phyloP scores from a whole-genome alignment of 75 land plant species.

The Chamaecyparis obtusa region DNA sequence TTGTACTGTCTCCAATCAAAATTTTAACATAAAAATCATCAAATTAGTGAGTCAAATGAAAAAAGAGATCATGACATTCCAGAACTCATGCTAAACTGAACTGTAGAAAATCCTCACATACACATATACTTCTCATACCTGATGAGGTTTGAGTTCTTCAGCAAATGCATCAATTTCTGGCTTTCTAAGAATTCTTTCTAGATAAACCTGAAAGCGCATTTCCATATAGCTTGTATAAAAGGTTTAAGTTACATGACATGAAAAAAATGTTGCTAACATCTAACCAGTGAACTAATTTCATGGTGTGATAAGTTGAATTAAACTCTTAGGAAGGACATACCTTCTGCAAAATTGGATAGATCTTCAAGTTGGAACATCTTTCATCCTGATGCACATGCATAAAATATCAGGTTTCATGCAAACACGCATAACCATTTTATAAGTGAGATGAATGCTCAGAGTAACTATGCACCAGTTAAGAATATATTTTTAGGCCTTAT shows the following conservation, averaged over 20 bases:
- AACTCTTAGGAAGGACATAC: constrained; percentile 20
- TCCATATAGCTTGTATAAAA: not conserved
- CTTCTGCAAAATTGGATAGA: constrained; percentile 98
- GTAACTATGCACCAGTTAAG: not conserved
- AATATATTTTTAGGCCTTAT: not conserved
- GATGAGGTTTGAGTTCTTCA: constrained; percentile 92
- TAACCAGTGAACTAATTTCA: not conserved
- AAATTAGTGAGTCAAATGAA: not conserved
- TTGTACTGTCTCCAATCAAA: not conserved
- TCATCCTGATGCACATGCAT: constrained; percentile 68
- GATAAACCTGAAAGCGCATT: constrained; percentile 61
- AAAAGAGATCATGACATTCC: not conserved
- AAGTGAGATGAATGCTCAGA: not conserved
- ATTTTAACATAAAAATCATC: not conserved
- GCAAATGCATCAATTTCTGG: constrained; percentile 99
- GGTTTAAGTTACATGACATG: not conserved
- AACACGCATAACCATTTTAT: not conserved
- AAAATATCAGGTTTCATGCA: not conserved
- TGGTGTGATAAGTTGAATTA: not conserved
- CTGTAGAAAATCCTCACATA: constrained; percentile 1
- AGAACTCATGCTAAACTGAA: not conserved
- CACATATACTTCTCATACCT: constrained; percentile 40
- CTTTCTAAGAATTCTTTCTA: constrained; percentile 94
- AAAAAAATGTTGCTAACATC: not conserved
- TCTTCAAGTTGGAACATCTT: constrained; percentile 92